Evolutionary conservation across 2,329 filamentous ascomycete genomes (phyloP).

Genomic region (Aurifilum marmelostoma): DNA sequence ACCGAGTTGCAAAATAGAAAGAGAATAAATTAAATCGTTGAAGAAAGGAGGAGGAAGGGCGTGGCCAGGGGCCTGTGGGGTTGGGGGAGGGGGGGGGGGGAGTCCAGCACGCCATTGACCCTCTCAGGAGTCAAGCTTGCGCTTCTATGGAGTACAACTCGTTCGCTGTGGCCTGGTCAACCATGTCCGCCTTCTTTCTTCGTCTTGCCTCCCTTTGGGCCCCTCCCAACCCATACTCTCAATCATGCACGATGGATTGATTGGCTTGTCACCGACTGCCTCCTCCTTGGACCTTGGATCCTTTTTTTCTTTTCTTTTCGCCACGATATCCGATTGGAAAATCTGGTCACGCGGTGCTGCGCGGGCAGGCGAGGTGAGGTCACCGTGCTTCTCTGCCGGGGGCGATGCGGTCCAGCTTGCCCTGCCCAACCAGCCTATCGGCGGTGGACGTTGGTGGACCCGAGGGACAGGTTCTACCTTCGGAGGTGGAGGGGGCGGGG

Average conservation of each 20-base stretch:
- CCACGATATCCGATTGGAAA: background rate
- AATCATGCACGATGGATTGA: background rate
- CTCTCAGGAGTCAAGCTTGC: background rate
- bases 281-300: background rate
- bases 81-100: too few relatives aligned
- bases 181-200: background rate
- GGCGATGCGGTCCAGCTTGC: background rate
- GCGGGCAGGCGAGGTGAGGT: background rate
- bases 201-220: background rate
- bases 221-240: background rate
- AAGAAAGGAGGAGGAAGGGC: too few relatives aligned
- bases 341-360: background rate
- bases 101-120: background rate
- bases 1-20: background rate
- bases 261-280: background rate
- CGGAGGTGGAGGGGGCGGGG: background rate
- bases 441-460: background rate
- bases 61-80: too few relatives aligned
- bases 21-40: background rate
- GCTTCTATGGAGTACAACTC: too few relatives aligned
- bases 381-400: conserved; percentile 1
- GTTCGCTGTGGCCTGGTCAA: background rate
- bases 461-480: background rate
- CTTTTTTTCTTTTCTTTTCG: background rate
- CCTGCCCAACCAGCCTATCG: background rate